These are phyloP conservation scores for Pelargonium myrrhifolium DNA, from an alignment of 441 rosid species.

Conservation along the genomic window DNA sequence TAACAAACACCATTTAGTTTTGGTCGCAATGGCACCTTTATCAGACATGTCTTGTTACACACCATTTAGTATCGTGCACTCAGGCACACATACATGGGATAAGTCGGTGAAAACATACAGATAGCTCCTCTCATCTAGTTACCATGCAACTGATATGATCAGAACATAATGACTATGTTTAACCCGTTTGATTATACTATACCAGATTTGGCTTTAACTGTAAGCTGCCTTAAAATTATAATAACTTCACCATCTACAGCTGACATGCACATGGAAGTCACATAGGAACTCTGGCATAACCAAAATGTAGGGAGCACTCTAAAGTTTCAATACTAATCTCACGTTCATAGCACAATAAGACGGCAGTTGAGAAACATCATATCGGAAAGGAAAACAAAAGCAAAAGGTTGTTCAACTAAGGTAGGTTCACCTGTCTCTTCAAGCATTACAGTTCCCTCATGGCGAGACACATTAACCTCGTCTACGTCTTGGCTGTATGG, in stretches of 20 bases:
- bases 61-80: no score
- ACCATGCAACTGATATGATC: neutral
- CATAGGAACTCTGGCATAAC: neutral
- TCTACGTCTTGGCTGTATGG: slow-evolving; percentile 46
- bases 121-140: neutral
- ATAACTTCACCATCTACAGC: neutral
- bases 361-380: slow-evolving; percentile 9
- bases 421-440: slow-evolving; percentile 52
- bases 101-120: neutral
- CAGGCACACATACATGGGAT: no score
- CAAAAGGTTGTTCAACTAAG: neutral
- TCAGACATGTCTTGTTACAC: no score
- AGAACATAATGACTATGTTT: neutral
- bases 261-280: neutral
- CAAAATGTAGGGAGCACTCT: neutral
- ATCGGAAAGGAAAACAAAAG: neutral
- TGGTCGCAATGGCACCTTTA: neutral
- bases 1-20: neutral
- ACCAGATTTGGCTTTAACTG: neutral
- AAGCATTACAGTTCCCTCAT: slow-evolving; percentile 20
- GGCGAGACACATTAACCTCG: slow-evolving; percentile 35
- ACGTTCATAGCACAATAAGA: neutral
- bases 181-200: neutral
- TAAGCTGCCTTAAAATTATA: neutral
- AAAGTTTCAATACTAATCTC: neutral